Evolutionary conservation across 2,329 filamentous ascomycete genomes (phyloP).

Genomic region (Podosphaera fusca): DNA sequence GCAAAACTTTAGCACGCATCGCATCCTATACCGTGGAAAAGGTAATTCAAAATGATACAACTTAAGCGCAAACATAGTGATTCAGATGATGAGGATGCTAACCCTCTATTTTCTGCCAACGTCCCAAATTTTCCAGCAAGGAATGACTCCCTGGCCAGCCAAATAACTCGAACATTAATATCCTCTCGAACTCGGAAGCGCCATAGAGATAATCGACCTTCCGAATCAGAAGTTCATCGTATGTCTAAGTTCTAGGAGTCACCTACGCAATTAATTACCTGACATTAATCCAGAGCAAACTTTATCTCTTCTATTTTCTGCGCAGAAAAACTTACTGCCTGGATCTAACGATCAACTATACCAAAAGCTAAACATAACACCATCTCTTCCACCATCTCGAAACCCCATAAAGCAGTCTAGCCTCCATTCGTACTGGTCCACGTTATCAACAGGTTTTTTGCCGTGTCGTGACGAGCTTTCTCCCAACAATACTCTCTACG

Average conservation of each 20-base stretch:
- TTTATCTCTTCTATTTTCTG: slow-evolving; percentile 32
- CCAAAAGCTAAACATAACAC: slow-evolving; percentile 5
- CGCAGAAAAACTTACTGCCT: slow-evolving; percentile 20
- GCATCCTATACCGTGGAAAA: no score
- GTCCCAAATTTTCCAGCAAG: slow-evolving; percentile 18
- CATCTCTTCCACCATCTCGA: slow-evolving; percentile 1
- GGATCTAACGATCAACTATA: slow-evolving; percentile 5
- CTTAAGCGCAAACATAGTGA: slow-evolving; percentile 42
- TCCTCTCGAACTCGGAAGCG: slow-evolving; percentile 37
- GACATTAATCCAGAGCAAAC: slow-evolving; percentile 21
- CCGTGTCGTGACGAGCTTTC: slow-evolving; percentile 11
- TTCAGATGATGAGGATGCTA: slow-evolving; percentile 28
- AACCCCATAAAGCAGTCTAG: slow-evolving; percentile 22
- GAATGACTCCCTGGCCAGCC: slow-evolving; percentile 15
- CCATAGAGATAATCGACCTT: slow-evolving; percentile 32
- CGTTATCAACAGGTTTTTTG: slow-evolving; percentile 16
- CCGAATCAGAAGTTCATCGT: slow-evolving; percentile 23
- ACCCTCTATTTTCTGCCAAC: slow-evolving; percentile 20
- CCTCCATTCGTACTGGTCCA: slow-evolving; percentile 38
- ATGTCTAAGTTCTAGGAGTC: slow-evolving; percentile 3
- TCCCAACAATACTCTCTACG: slow-evolving; percentile 5
- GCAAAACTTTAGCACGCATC: no score
- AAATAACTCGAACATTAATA: slow-evolving; percentile 21
- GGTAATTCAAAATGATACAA: slow-evolving; percentile 19
- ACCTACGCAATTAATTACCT: slow-evolving; percentile 1